These are phyloP conservation scores for Fennellomyces sp. DNA, from an alignment of 371 early-diverging fungal species.

Conservation along the genomic window DNA sequence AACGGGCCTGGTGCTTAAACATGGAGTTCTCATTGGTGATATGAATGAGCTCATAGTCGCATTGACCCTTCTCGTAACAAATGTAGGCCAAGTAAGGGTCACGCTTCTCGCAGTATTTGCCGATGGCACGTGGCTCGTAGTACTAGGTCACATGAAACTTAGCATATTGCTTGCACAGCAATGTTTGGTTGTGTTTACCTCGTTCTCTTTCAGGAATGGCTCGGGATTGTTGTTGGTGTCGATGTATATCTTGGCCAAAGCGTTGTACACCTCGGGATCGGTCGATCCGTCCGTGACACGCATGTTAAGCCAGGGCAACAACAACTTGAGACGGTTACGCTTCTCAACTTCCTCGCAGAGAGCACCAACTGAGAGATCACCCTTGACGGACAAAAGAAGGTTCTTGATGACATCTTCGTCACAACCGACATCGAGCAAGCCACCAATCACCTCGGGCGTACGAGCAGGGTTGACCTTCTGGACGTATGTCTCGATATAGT, in stretches of 20 bases:
- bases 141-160: slow-evolving; percentile 36
- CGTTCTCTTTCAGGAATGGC: slow-evolving; percentile 91
- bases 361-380: slow-evolving; percentile 84
- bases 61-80: slow-evolving; percentile 93
- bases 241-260: slow-evolving; percentile 97
- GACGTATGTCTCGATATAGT: slow-evolving; percentile 97
- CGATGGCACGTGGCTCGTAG: slow-evolving; percentile 89
- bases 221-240: slow-evolving; percentile 98
- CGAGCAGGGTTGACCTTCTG: slow-evolving; percentile 96
- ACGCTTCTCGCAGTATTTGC: slow-evolving; percentile 97
- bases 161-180: neutral
- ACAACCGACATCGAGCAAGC: slow-evolving; percentile 96
- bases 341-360: slow-evolving; percentile 92
- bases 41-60: slow-evolving; percentile 90
- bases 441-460: slow-evolving; percentile 95
- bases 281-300: slow-evolving; percentile 83
- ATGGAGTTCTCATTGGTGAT: slow-evolving; percentile 96
- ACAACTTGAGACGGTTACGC: slow-evolving; percentile 93
- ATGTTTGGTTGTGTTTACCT: slow-evolving; percentile 25
- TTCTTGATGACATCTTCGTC: slow-evolving; percentile 93
- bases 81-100: slow-evolving; percentile 96
- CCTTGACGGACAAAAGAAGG: slow-evolving; percentile 78
- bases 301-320: slow-evolving; percentile 91
- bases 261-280: slow-evolving; percentile 93
- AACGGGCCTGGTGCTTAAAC: slow-evolving; percentile 98